Conservation (phyloP, 352 stramenopile species). For the Pythium dissimile region DNA sequence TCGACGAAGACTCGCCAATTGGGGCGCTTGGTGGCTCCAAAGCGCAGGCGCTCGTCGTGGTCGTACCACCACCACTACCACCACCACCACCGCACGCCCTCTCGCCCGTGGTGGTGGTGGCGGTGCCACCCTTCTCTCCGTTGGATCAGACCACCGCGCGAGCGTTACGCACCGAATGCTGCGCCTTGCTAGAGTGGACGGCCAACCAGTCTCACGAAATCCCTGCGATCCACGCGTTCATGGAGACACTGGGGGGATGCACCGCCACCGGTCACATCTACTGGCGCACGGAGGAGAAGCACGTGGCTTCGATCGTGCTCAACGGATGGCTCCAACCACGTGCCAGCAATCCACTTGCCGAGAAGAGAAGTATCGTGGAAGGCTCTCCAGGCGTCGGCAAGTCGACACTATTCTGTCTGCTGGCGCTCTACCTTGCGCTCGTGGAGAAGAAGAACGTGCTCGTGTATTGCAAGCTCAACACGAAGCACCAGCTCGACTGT, state of each 20-base stretch:
- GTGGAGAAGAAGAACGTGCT: conserved; percentile 29
- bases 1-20: too few relatives aligned
- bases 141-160: too few relatives aligned
- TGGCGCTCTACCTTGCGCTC: conserved; percentile 20
- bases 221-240: conserved; percentile 8
- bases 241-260: conserved; percentile 9
- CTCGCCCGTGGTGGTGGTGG: too few relatives aligned
- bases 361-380: conserved; percentile 21
- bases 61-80: too few relatives aligned
- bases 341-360: background rate
- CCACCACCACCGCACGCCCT: too few relatives aligned
- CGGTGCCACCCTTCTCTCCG: too few relatives aligned
- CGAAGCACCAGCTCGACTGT: conserved; percentile 6
- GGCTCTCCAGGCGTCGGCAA: conserved; percentile 17
- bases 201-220: conserved; percentile 5
- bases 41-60: too few relatives aligned
- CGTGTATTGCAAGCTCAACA: conserved; percentile 16
- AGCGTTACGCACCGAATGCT: too few relatives aligned
- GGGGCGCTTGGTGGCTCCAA: too few relatives aligned
- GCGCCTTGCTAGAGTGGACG: background rate
- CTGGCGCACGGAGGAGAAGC: conserved; percentile 17
- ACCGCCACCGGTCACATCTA: conserved; percentile 12
- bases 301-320: conserved; percentile 9
- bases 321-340: conserved; percentile 7
- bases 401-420: conserved; percentile 20